A percentile compares a stretch with the other conserved stretches of the same genome.
Conservation (phyloP, 1,284 basidiomycete species). For the Blastosporella zonata region DNA sequence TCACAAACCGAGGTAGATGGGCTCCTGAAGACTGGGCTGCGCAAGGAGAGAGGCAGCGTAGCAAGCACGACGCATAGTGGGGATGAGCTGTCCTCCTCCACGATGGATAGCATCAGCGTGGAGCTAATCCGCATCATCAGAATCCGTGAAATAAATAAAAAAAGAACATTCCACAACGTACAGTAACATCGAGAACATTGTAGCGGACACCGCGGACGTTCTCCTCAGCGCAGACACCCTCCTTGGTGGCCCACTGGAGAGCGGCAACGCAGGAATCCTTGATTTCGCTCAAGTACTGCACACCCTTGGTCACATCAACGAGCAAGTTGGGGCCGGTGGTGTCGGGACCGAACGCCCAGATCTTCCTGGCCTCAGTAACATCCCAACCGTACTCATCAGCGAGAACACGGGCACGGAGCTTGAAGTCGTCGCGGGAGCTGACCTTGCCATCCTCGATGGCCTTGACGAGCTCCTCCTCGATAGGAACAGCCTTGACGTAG, state of each 20-base stretch:
- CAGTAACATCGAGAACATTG: constrained; percentile 94
- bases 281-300: constrained; percentile 97
- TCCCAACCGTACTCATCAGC: constrained; percentile 99
- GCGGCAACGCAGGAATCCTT: constrained; percentile 99
- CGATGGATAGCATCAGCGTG: constrained; percentile 99
- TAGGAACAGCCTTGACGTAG: constrained; percentile 88
- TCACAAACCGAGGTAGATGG: constrained; percentile 82
- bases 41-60: constrained; percentile 96
- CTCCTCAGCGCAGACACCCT: constrained; percentile 96
- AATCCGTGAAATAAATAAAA: neutral
- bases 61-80: constrained; percentile 94
- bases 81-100: constrained; percentile 99
- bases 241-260: constrained; percentile 99
- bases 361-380: constrained; percentile 98
- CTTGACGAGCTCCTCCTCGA: constrained; percentile 92
- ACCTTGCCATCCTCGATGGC: constrained; percentile 92
- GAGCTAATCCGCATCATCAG: constrained; percentile 48
- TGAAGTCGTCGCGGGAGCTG: constrained; percentile 95
- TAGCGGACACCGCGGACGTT: constrained; percentile 97
- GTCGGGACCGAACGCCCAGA: constrained; percentile 99
- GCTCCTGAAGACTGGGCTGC: constrained; percentile 91
- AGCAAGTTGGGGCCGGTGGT: constrained; percentile 96
- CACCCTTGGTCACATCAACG: constrained; percentile 98
- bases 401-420: constrained; percentile 91
- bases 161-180: constrained; percentile 8